Conservation (phyloP, 2,329 filamentous ascomycete genomes). For the Neurospora sp. region DNA sequence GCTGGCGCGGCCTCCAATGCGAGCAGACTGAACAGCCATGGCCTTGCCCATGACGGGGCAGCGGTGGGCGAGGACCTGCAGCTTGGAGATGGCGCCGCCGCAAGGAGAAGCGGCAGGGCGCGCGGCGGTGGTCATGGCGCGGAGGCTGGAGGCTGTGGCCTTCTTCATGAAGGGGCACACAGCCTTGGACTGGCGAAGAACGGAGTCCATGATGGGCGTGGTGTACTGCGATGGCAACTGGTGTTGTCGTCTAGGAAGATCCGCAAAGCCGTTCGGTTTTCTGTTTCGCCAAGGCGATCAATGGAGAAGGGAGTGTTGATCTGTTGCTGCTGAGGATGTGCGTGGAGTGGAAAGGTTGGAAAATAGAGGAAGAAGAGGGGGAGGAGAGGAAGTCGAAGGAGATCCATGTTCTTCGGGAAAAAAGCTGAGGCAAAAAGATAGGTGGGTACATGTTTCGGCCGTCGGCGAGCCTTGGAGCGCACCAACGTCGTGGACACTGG, state of each 20-base stretch:
- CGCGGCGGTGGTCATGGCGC: conserved; percentile 71
- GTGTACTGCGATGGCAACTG: neutral
- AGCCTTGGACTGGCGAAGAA: conserved; percentile 88
- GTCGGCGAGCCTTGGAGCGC: neutral
- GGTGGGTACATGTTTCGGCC: neutral
- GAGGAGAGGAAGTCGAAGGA: neutral
- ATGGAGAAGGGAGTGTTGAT: neutral
- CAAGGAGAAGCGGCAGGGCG: conserved; percentile 57
- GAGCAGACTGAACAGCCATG: conserved; percentile 70
- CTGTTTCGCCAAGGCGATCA: neutral
- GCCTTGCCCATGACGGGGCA: conserved; percentile 99
- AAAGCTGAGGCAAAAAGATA: conserved; percentile 1
- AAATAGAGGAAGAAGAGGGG: neutral
- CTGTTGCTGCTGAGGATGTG: neutral
- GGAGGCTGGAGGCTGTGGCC: conserved; percentile 57
- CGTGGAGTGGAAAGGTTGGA: neutral
- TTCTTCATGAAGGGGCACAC: conserved; percentile 97
- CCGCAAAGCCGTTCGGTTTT: neutral
- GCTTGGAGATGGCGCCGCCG: conserved; percentile 91
- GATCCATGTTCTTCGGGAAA: neutral
- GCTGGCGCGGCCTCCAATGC: conserved; percentile 34
- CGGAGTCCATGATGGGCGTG: conserved; percentile 67
- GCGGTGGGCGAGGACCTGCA: conserved; percentile 86
- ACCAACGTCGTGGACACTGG: neutral
- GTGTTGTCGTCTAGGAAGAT: neutral